phyloP scores from a whole-genome alignment of 768 basidiomycete genomes.

The Candolleomyces eurysporus region DNA sequence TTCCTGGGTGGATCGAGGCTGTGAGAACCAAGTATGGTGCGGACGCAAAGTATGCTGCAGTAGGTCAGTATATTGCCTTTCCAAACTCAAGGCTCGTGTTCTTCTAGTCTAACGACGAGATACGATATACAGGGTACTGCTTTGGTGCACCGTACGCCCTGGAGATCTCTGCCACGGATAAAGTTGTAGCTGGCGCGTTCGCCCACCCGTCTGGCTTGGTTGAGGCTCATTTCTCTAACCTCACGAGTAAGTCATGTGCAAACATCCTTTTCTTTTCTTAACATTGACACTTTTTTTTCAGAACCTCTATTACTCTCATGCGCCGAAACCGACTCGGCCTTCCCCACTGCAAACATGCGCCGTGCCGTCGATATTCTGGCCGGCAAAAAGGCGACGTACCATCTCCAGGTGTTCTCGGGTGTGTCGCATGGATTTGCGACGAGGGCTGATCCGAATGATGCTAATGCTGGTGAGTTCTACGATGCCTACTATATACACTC shows the following conservation, averaged over 20 bases:
- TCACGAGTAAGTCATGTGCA: constrained; percentile 45
- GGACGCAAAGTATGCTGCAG: constrained; percentile 41
- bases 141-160: constrained; percentile 56
- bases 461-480: constrained; percentile 32
- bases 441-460: constrained; percentile 41
- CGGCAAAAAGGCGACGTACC: constrained; percentile 49
- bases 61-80: constrained; percentile 20
- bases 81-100: neutral
- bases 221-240: constrained; percentile 43
- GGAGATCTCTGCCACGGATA: constrained; percentile 43
- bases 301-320: constrained; percentile 21
- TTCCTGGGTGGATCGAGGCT: constrained; percentile 52
- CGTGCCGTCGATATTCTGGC: constrained; percentile 56
- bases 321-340: constrained; percentile 53
- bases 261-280: constrained; percentile 49
- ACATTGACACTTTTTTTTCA: constrained; percentile 26
- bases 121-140: constrained; percentile 39
- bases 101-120: neutral
- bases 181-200: constrained; percentile 53
- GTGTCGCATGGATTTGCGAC: constrained; percentile 49
- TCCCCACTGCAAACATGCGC: constrained; percentile 48
- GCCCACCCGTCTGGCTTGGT: constrained; percentile 54
- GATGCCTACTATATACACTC: no score
- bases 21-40: constrained; percentile 50
- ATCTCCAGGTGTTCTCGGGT: constrained; percentile 56